A percentile compares a stretch with the other conserved stretches of the same genome.
These are phyloP conservation scores for Candida pini DNA, from an alignment of 805 yeast genomes.

Conservation along the genomic window DNA sequence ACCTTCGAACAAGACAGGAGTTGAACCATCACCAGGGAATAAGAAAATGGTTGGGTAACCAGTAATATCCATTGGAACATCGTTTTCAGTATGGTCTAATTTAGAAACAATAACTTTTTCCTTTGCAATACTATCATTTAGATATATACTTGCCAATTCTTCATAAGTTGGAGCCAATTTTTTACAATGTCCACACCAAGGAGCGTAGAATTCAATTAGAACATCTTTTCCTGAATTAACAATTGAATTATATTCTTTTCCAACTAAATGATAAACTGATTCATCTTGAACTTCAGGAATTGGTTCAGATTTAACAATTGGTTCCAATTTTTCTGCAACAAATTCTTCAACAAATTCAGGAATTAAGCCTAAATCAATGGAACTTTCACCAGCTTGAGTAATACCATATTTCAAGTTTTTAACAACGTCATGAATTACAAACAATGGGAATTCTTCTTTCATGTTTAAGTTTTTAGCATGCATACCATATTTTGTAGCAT, in stretches of 20 bases:
- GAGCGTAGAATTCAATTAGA: conserved; percentile 88
- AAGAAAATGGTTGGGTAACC: conserved; percentile 93
- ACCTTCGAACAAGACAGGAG: conserved; percentile 62
- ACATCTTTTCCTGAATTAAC: conserved; percentile 63
- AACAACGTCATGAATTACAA: conserved; percentile 74
- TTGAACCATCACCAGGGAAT: conserved; percentile 76
- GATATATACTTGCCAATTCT: conserved; percentile 71
- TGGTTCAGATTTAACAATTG: conserved; percentile 79
- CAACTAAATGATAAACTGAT: conserved; percentile 68
- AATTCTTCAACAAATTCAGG: conserved; percentile 58
- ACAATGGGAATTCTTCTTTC: conserved; percentile 81
- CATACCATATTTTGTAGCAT: conserved; percentile 71
- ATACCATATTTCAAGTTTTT: conserved; percentile 74
- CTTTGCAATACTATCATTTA: conserved; percentile 40
- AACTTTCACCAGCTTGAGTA: conserved; percentile 52
- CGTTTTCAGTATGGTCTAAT: conserved; percentile 86
- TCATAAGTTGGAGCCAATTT: conserved; percentile 84
- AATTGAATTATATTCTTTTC: conserved; percentile 70
- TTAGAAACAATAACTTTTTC: conserved; percentile 71
- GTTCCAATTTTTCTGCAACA: conserved; percentile 56
- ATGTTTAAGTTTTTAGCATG: conserved; percentile 85
- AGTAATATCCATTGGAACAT: conserved; percentile 65
- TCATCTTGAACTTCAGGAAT: conserved; percentile 79
- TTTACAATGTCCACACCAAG: conserved; percentile 98
- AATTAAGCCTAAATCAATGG: conserved; percentile 48